phyloP scores from a whole-genome alignment of 441 rosid genomes.

The Sinapis alba region DNA sequence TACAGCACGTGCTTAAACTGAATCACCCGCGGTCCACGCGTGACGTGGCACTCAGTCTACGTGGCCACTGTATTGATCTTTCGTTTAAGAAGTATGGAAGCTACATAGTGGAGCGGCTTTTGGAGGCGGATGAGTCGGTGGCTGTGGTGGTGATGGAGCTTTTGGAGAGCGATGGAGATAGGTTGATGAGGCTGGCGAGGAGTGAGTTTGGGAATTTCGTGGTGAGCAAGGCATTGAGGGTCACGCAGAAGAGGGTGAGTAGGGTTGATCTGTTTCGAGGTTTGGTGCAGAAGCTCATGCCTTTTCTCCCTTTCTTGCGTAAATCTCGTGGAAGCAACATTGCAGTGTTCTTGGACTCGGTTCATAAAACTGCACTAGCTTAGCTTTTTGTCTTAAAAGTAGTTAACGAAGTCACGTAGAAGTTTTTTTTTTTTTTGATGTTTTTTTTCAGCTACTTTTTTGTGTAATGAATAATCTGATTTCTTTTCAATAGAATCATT shows the following conservation, averaged over 20 bases:
- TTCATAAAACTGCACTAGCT: neutral
- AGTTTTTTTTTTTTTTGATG: neutral
- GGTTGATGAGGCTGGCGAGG: conserved; percentile 24
- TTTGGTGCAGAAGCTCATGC: conserved; percentile 8
- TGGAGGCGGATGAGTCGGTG: neutral
- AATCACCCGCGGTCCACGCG: neutral
- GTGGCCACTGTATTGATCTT: neutral
- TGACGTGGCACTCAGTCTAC: neutral
- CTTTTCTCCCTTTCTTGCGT: conserved; percentile 4
- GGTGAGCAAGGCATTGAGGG: neutral
- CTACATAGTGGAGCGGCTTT: conserved; percentile 12
- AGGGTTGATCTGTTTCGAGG: neutral
- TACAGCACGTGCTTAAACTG: neutral
- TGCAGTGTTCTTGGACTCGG: conserved; percentile 15
- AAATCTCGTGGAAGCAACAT: neutral
- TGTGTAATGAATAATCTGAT: neutral
- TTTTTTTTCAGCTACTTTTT: neutral
- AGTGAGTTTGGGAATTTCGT: conserved; percentile 18
- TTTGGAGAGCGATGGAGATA: neutral
- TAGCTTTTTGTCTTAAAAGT: conserved; percentile 6
- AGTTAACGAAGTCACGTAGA: conserved; percentile 1
- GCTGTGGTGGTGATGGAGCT: conserved; percentile 10
- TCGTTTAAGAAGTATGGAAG: neutral
- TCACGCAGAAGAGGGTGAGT: neutral
- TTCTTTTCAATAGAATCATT: neutral